A percentile compares a stretch with the other conserved stretches of the same genome.
Conservation (phyloP, 441 rosid genomes). For the Hura crepitans region DNA sequence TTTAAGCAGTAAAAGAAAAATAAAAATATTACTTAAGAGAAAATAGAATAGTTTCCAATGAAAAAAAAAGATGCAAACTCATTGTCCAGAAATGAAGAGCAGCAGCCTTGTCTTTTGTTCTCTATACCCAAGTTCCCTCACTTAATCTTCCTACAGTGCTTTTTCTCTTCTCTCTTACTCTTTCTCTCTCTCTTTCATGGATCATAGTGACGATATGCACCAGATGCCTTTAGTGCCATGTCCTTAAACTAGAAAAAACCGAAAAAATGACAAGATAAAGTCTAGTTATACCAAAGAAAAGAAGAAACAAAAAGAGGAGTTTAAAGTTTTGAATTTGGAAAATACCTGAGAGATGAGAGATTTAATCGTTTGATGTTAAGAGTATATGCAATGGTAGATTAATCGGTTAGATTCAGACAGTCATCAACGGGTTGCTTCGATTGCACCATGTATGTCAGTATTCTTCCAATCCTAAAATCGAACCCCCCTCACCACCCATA, state of each 20-base stretch:
- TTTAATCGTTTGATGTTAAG: constrained; percentile 41
- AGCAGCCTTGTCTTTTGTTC: no score
- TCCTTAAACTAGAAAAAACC: constrained; percentile 51
- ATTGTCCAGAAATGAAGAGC: no score
- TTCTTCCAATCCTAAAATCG: constrained; percentile 26
- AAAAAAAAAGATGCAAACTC: no score
- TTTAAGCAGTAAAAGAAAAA: no score
- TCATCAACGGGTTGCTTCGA: constrained; percentile 78
- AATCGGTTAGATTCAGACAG: constrained; percentile 50
- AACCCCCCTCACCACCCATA: background rate
- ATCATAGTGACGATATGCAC: constrained; percentile 81
- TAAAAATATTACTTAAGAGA: no score
- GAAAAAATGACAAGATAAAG: background rate
- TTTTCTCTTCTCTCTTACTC: no score
- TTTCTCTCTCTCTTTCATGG: constrained; percentile 95
- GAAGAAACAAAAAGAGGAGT: background rate
- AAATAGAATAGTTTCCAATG: no score
- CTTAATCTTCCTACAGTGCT: no score
- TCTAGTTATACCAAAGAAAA: background rate
- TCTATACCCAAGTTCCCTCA: no score
- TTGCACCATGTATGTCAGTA: constrained; percentile 93
- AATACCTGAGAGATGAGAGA: constrained; percentile 77
- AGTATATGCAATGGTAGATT: constrained; percentile 32
- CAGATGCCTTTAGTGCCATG: constrained; percentile 96
- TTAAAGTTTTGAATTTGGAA: background rate